Evolutionary conservation across 2,329 filamentous ascomycete genomes (phyloP).

Genomic region (Aspergillus arachidicola): DNA sequence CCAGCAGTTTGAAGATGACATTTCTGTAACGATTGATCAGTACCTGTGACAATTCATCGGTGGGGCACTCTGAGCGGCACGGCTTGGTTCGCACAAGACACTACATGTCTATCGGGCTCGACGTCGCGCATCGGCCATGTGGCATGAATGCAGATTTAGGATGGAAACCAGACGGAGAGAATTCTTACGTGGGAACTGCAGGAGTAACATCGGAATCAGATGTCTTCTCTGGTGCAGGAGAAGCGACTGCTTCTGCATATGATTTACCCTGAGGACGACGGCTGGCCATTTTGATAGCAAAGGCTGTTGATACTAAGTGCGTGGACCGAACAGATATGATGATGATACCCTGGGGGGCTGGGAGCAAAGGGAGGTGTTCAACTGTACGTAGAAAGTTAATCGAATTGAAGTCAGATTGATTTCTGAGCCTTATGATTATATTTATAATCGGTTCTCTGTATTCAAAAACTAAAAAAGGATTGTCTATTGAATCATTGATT

Average conservation of each 20-base stretch:
- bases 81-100: background rate
- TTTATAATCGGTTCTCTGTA: background rate
- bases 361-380: background rate
- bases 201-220: slow-evolving; percentile 75
- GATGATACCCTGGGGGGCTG: background rate
- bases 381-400: background rate
- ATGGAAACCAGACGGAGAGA: slow-evolving; percentile 19
- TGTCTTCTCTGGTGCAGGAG: slow-evolving; percentile 41
- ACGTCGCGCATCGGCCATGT: slow-evolving; percentile 7
- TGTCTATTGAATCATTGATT: background rate
- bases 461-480: background rate
- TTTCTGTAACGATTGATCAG: slow-evolving; percentile 53
- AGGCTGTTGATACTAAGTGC: background rate
- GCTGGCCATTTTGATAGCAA: slow-evolving; percentile 31
- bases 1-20: slow-evolving; percentile 87
- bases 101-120: background rate
- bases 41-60: background rate
- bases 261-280: slow-evolving; percentile 34
- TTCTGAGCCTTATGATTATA: background rate
- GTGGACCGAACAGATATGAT: background rate
- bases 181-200: slow-evolving; percentile 74
- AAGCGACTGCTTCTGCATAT: slow-evolving; percentile 29
- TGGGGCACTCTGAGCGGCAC: background rate
- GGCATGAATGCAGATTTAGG: slow-evolving; percentile 9
- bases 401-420: background rate